Percentiles rank a stretch among this genome's conserved stretches.
phyloP scores from a whole-genome alignment of 164 flowering plant species.

The Liquidambar formosana region DNA sequence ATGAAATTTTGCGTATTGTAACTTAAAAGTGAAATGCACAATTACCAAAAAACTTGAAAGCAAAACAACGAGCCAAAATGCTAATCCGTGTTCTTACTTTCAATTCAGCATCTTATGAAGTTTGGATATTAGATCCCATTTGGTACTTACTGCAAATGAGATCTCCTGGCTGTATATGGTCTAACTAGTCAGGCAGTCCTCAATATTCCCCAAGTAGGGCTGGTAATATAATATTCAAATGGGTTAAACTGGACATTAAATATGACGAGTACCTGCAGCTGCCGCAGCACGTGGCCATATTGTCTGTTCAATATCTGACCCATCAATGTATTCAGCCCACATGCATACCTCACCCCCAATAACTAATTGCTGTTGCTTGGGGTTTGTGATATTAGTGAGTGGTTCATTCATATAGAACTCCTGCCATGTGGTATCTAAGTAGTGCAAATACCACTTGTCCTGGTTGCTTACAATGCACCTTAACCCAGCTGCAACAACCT shows the following conservation, averaged over 20 bases:
- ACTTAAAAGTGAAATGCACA: too few species aligned
- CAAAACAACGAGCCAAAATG: too few species aligned
- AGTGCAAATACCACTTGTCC: slow-evolving; percentile 83
- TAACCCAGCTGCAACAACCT: slow-evolving; percentile 67
- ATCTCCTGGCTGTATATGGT: too few species aligned
- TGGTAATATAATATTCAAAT: not conserved
- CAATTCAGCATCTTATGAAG: too few species aligned
- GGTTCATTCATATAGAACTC: slow-evolving; percentile 74
- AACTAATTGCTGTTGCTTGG: slow-evolving; percentile 57
- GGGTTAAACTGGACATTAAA: not conserved
- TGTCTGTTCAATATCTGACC: slow-evolving; percentile 76
- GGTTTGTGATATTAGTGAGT: slow-evolving; percentile 56
- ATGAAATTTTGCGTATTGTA: too few species aligned
- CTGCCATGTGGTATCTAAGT: slow-evolving; percentile 69
- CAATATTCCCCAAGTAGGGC: not conserved
- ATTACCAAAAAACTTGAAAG: too few species aligned
- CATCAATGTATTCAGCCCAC: slow-evolving; percentile 87
- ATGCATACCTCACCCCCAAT: slow-evolving; percentile 88
- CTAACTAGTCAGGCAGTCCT: not conserved
- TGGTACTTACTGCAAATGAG: too few species aligned
- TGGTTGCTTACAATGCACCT: slow-evolving; percentile 91
- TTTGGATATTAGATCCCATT: too few species aligned
- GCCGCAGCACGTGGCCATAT: slow-evolving; percentile 99
- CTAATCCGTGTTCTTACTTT: too few species aligned
- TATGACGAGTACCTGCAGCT: slow-evolving; percentile 70